Evolutionary conservation across 805 yeast genomes (phyloP).

Genomic region (Monosporozyma servazzii): DNA sequence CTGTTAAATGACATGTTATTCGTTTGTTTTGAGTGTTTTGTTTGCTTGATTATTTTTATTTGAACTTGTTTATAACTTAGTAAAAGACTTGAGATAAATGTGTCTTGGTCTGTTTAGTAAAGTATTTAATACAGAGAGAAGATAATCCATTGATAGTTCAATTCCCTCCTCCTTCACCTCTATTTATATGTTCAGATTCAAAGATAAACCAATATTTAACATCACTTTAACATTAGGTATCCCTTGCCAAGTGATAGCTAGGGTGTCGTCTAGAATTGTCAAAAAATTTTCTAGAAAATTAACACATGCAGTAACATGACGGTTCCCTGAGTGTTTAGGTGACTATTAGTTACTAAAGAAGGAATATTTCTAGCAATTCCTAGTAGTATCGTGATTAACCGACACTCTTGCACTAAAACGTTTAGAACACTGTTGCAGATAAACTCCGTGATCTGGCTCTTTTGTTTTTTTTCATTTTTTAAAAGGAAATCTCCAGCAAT

Average conservation of each 20-base stretch:
- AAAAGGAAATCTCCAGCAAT: neutral
- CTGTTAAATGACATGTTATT: conserved; percentile 29
- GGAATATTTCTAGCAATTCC: neutral
- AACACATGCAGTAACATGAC: too few species aligned
- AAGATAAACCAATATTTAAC: too few species aligned
- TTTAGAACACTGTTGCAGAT: neutral
- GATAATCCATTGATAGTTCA: neutral
- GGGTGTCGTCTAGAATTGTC: too few species aligned
- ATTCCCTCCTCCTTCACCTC: neutral
- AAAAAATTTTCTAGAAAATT: neutral
- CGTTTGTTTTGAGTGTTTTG: neutral
- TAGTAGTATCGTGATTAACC: neutral
- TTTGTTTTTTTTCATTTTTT: neutral
- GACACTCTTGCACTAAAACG: neutral
- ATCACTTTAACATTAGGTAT: too few species aligned
- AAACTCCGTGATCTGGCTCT: neutral
- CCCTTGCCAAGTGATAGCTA: too few species aligned
- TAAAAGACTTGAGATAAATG: neutral
- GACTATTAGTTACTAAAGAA: neutral
- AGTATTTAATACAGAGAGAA: neutral
- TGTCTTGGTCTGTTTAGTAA: neutral
- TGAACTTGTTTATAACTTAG: neutral
- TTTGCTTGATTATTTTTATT: neutral
- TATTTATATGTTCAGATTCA: neutral
- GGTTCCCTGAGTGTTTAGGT: too few species aligned